A percentile compares a stretch with the other conserved stretches of the same genome.
Evolutionary conservation across 2,329 filamentous ascomycete genomes (phyloP).

Genomic region (Spiromastix sp.): DNA sequence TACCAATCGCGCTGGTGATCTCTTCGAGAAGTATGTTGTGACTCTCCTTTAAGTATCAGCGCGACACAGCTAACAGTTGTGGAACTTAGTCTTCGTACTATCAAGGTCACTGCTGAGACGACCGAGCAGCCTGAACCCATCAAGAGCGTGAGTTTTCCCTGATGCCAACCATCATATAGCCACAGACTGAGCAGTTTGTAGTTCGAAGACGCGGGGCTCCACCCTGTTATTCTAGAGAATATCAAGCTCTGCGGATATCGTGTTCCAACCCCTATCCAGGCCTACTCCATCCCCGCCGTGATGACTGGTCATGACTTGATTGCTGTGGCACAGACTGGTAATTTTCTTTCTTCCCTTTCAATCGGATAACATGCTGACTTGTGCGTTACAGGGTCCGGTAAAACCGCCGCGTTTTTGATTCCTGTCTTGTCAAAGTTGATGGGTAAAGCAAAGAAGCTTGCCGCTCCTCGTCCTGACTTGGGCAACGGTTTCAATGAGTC

Average conservation of each 20-base stretch:
- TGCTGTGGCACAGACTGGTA: slow-evolving; percentile 86
- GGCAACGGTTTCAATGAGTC: slow-evolving; percentile 43
- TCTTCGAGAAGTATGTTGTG: slow-evolving; percentile 50
- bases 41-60: background rate
- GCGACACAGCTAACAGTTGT: slow-evolving; percentile 6
- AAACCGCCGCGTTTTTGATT: slow-evolving; percentile 86
- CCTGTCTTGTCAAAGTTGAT: slow-evolving; percentile 84
- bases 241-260: slow-evolving; percentile 61
- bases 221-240: slow-evolving; percentile 74
- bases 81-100: slow-evolving; percentile 31
- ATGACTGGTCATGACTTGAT: slow-evolving; percentile 70
- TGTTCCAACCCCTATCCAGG: slow-evolving; percentile 75
- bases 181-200: slow-evolving; percentile 23
- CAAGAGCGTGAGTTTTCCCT: slow-evolving; percentile 33
- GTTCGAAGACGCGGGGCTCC: slow-evolving; percentile 71
- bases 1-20: slow-evolving; percentile 46
- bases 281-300: slow-evolving; percentile 73
- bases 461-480: slow-evolving; percentile 62
- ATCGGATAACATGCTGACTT: background rate
- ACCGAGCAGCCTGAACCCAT: slow-evolving; percentile 39
- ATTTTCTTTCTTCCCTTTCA: slow-evolving; percentile 19
- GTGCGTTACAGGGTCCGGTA: slow-evolving; percentile 66
- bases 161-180: slow-evolving; percentile 1
- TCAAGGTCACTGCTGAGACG: slow-evolving; percentile 43
- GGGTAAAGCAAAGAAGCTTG: slow-evolving; percentile 87